These are phyloP conservation scores for Pseudogymnoascus sp. DNA, from an alignment of 2,329 filamentous ascomycete genomes.

Conservation along the genomic window DNA sequence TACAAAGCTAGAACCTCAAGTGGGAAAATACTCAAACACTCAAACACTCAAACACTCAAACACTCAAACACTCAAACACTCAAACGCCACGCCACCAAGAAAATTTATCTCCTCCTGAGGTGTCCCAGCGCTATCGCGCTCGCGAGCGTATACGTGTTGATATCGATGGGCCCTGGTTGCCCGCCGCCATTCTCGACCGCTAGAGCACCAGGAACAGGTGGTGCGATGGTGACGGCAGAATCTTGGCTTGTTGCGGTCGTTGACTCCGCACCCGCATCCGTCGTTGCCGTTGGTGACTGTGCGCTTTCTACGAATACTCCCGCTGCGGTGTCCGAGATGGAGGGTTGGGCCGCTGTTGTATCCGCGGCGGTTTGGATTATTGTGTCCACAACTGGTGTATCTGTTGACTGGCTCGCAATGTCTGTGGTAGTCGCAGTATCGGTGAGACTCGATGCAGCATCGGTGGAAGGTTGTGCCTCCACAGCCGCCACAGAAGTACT, in stretches of 20 bases:
- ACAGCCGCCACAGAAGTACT: background rate
- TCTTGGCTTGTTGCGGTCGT: background rate
- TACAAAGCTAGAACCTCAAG: constrained; percentile 7
- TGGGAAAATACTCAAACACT: constrained; percentile 7
- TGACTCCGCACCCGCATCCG: background rate
- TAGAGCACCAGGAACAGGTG: constrained; percentile 9
- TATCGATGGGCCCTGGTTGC: constrained; percentile 17
- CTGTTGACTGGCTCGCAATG: background rate
- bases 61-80: constrained; percentile 6
- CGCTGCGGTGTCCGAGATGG: background rate
- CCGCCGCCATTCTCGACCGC: constrained; percentile 9
- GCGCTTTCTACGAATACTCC: background rate
- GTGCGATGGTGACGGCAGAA: constrained; percentile 8
- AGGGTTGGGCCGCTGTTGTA: background rate
- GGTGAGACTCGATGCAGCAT: background rate
- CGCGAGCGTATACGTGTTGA: constrained; percentile 22
- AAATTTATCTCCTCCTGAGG: constrained; percentile 14
- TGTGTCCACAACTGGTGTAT: constrained; percentile 11
- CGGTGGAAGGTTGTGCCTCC: background rate
- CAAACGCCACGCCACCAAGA: constrained; percentile 10
- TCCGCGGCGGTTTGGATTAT: background rate
- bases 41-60: constrained; percentile 7
- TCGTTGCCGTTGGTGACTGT: background rate
- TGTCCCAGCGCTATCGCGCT: constrained; percentile 23
- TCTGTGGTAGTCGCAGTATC: background rate